phyloP scores from a whole-genome alignment of 345 rosid species.

The Firmiana major region DNA sequence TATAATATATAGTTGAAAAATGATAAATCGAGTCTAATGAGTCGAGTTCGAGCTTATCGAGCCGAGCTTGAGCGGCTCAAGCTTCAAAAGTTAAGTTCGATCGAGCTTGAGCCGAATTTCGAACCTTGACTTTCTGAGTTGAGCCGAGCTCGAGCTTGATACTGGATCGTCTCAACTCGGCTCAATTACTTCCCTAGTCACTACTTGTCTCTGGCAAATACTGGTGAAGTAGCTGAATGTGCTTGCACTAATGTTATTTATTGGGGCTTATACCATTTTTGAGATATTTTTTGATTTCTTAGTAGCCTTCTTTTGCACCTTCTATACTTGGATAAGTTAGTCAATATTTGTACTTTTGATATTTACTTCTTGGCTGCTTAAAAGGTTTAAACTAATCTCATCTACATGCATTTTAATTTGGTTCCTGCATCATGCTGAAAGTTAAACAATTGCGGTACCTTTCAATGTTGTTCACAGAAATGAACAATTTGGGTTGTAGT shows the following conservation, averaged over 20 bases:
- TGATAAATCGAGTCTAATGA: too few species aligned
- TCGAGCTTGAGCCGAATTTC: too few species aligned
- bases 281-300: not conserved
- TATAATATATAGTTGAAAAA: too few species aligned
- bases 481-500: not conserved
- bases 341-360: not conserved
- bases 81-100: too few species aligned
- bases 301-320: not conserved
- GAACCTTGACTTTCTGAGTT: too few species aligned
- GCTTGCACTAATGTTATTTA: not conserved
- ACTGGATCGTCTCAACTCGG: too few species aligned
- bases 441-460: not conserved
- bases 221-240: not conserved
- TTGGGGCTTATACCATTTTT: not conserved
- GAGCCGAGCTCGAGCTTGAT: too few species aligned
- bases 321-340: not conserved
- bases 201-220: not conserved
- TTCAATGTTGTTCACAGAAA: not conserved
- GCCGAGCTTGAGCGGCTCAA: too few species aligned
- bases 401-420: not conserved
- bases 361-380: not conserved
- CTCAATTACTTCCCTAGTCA: too few species aligned
- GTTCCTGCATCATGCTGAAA: not conserved
- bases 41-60: too few species aligned
- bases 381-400: not conserved